Evolutionary conservation across 1,284 basidiomycete species (phyloP), one percentile per base, ranked within the genome.

Genomic region (Fomitiporia mediterranea): DNA sequence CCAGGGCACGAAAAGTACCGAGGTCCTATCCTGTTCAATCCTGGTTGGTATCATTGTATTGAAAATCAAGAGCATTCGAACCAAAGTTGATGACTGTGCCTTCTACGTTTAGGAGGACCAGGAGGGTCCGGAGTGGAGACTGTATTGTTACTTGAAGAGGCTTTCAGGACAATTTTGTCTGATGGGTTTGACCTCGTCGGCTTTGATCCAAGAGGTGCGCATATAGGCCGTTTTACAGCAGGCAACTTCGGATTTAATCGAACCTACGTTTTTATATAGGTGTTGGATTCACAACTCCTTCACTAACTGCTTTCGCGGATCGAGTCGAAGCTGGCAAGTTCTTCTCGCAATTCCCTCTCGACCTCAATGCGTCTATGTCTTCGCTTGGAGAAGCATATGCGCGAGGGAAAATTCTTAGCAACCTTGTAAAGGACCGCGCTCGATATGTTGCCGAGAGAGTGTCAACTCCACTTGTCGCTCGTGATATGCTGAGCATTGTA

Each of bases 21-120:
- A 8, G 70, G 70, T 2, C 70, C 70, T 2, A 62, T 72, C 32
- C 60, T 71, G 2, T 63, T 68, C 55, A 72, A 71, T 52, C 70
- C 70, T 6, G 70, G 70, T 56, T 57, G 19, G 59, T 32, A 27
- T n/a, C n/a, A n/a, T n/a, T n/a, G n/a, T n/a, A n/a, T n/a, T n/a
- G n/a, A n/a, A n/a, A n/a, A n/a, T n/a, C n/a, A n/a, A n/a, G n/a
- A n/a, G n/a, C n/a, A n/a, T n/a, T n/a, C n/a, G n/a, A n/a, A n/a
- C n/a, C n/a, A n/a, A n/a, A n/a, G n/a, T n/a, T 28, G 13, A 9
- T 23, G n/a, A 15, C 1, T 42, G 4, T n/a, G 25, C 43, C 43
- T 43, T 2, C 13, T 38, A 7, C 42, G 13, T 54, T 37, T 38
- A 63, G 66, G 67, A 37, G 67, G 69, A 2, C 70, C 70, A 1